Base-by-base conservation (phyloP, 371 early-diverging fungal genomes). In the Mortierella sp. region DNA sequence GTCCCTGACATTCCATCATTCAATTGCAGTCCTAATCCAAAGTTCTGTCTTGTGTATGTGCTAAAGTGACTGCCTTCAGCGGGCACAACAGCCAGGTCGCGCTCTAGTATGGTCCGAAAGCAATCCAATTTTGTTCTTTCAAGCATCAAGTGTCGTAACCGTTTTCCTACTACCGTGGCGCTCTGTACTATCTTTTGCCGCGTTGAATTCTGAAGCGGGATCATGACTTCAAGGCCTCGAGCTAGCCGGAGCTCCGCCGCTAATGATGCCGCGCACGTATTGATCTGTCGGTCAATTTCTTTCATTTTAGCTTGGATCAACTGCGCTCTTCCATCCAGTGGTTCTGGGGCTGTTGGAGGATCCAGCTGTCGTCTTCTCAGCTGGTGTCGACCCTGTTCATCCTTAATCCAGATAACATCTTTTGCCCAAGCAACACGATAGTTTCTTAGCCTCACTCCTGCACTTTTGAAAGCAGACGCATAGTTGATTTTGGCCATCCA, bases 401-500 rank as follows among this genome's bases (percentile, higher is more conserved):
- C 66, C 68, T 77, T 66, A 65, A 74, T 62, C 81, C 71, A 74
- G n/a, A 61, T 28, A 8, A 82, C 76, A 49, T 76, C 72, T 9
- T 60, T 35, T 45, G 79, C 68, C 62, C 71, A 79, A 40, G 75
- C 59, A 35, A 61, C 68, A 31, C 68, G 71, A 26, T 70, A 71
- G 72, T 22, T 79, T 49, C 90, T 83, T 22, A 91, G 76, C 28
- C 88, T 86, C 0, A 91, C 84, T 6, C 88, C 91, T 15, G 86
- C 86, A 6, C 92, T 88, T 69, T 93, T 94, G 74, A 92, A 86
- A 0, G 93, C 87, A 5, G 94, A 91, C 0, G 93, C 93, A 73
- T 93, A 93, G 81, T 95, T 95, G 61, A 95, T 90, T 57, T 91
- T 90, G 31, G 86, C 76, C 88, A 95, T 93, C 95, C 95, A 95